Evolutionary conservation across 176 grass and related monocot species (phyloP), one percentile per base, ranked within the genome.

Genomic region (Canna indica): DNA sequence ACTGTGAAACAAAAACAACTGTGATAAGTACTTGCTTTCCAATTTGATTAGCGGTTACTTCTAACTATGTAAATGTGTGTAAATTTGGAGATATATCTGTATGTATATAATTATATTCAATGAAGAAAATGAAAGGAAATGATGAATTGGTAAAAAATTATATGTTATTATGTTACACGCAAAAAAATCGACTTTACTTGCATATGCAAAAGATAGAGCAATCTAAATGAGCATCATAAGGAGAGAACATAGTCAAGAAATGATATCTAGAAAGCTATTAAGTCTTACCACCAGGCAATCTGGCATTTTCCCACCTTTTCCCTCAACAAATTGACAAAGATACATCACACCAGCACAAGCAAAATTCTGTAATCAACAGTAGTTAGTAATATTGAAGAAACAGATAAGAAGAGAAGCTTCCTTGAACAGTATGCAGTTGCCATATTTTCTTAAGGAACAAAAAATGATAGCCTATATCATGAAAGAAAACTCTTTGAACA

Each of bases 281-380:
- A 24, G 33, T 22, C 62, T 65, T 65, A 65, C 62, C 30, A 88
- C 81, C 73, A 95, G 73, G 76, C 67, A 83, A 48, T 95, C 88
- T 0, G 91, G 91, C 65, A 95, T 84, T 77, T 91, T 91, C 50
- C 91, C 87, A 84, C 91, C 87, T 83, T 80, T 95, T 59, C 89
- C 82, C 76, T 95, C 91, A 65, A 91, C 86, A 80, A 91, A 95
- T 77, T 91, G 87, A 78, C 87, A 95, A 32, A 95, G 91, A 65
- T 95, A 95, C 91, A 95, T 95, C 45, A 95, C 88, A 77, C 91
- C 91, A 17, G 85, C 83, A 54, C 81, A 91, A 61, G 91, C 90
- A 71, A 90, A 88, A 52, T 95, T 90, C 91, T 96, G 80, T 73
- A 72, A 67, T 68, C 13, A 85, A 9, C 79, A 64, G 47, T n/a